These are phyloP conservation scores for Phyllosticta citrichinensis DNA, from an alignment of 2,329 filamentous ascomycete species.

Conservation along the genomic window DNA sequence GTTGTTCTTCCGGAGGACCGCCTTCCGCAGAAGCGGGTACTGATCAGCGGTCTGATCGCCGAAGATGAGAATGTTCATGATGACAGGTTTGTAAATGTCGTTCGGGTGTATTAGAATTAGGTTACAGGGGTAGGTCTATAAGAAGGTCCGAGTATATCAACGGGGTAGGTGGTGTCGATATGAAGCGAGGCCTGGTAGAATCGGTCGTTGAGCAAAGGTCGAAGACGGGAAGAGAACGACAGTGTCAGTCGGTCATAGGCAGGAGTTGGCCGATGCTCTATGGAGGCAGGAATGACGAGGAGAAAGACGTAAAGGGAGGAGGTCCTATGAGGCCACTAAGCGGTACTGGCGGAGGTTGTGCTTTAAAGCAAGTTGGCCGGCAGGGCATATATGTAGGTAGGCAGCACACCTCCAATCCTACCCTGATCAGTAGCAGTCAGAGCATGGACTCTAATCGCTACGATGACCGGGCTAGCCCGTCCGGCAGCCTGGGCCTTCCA, in stretches of 20 bases:
- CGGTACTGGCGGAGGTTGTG: conserved; percentile 4
- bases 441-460: conserved; percentile 6
- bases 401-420: conserved; percentile 10
- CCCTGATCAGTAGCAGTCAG: conserved; percentile 2
- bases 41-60: conserved; percentile 63
- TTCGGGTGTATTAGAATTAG: conserved; percentile 3
- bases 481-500: conserved; percentile 23
- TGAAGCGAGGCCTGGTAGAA: not conserved
- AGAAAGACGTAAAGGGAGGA: conserved; percentile 1
- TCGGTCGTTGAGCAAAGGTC: not conserved
- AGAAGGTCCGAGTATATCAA: conserved; percentile 1
- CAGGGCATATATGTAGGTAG: conserved; percentile 28
- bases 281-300: conserved; percentile 2
- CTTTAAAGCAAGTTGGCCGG: conserved; percentile 13
- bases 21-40: conserved; percentile 48
- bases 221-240: conserved; percentile 3
- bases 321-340: conserved; percentile 7
- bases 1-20: conserved; percentile 39
- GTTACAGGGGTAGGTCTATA: not conserved
- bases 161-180: not conserved
- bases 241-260: conserved; percentile 10
- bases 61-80: conserved; percentile 50
- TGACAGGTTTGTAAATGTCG: conserved; percentile 12
- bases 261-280: conserved; percentile 5
- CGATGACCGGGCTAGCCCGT: conserved; percentile 19